Evolutionary conservation across 306 rosid species (phyloP).

Genomic region (Cicer pinnatifidum): DNA sequence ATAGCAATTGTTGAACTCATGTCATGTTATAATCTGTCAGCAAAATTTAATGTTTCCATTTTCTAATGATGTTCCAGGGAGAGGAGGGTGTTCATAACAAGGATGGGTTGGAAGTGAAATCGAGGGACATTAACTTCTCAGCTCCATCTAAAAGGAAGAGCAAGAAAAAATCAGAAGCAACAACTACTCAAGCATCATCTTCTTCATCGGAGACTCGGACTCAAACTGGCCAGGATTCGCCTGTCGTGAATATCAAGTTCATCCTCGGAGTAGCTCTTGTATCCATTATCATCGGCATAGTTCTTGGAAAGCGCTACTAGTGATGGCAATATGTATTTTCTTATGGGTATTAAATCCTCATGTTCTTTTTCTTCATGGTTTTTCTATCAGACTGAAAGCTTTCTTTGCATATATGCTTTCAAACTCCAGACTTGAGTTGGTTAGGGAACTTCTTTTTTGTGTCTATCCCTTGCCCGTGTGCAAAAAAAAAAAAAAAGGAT

Average conservation of each 20-base stretch:
- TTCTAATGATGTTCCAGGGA: conserved; percentile 55
- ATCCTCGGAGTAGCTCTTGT: conserved; percentile 74
- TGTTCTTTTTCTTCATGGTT: conserved; percentile 24
- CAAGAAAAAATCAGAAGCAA: conserved; percentile 78
- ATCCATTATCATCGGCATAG: conserved; percentile 73
- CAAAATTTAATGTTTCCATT: conserved; percentile 35
- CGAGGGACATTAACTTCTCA: conserved; percentile 74
- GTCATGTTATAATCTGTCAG: conserved; percentile 3
- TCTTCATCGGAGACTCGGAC: conserved; percentile 52
- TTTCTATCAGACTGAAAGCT: conserved; percentile 50
- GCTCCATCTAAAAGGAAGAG: conserved; percentile 74
- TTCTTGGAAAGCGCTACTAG: conserved; percentile 89
- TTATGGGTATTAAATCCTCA: conserved; percentile 13
- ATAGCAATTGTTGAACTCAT: not conserved
- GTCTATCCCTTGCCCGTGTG: conserved; percentile 64
- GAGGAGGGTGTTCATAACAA: conserved; percentile 53
- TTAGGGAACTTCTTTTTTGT: conserved; percentile 67
- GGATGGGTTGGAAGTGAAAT: conserved; percentile 69
- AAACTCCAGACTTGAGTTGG: conserved; percentile 52
- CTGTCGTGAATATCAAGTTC: conserved; percentile 58
- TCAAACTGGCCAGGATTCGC: conserved; percentile 58
- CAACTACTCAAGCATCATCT: conserved; percentile 59
- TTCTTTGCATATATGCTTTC: conserved; percentile 52
- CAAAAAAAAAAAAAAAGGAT: conserved; percentile 49
- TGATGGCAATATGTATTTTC: conserved; percentile 23